Conservation (phyloP, 2,329 filamentous ascomycete species). For the Chrysoporthe puriensis region DNA sequence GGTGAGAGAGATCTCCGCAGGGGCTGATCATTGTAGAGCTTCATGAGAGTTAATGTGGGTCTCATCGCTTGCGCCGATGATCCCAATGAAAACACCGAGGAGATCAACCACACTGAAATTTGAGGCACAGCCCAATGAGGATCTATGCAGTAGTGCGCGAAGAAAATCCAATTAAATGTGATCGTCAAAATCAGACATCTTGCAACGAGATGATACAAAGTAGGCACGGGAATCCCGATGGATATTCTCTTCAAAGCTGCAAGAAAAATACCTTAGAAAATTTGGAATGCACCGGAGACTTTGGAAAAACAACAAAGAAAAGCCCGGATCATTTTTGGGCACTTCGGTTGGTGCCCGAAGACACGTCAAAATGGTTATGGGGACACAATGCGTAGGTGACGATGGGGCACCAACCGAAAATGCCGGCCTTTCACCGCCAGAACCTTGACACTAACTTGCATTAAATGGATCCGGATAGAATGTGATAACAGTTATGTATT, state of each 20-base stretch:
- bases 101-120: background rate
- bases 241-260: background rate
- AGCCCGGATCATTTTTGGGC: too few species aligned
- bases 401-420: too few species aligned
- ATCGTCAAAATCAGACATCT: background rate
- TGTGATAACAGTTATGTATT: too few species aligned
- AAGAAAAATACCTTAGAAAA: background rate
- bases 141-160: background rate
- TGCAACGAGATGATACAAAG: background rate
- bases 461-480: too few species aligned
- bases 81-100: background rate
- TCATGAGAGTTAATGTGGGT: background rate
- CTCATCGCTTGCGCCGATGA: background rate
- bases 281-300: background rate
- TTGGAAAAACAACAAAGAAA: too few species aligned
- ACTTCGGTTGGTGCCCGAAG: too few species aligned
- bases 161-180: background rate
- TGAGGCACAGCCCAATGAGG: background rate
- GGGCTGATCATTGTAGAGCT: background rate
- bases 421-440: too few species aligned
- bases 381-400: too few species aligned
- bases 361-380: too few species aligned
- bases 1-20: background rate
- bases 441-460: too few species aligned
- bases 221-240: background rate